These are phyloP conservation scores for Kluyveromyces wickerhamii DNA, from an alignment of 805 yeast genomes.

Conservation along the genomic window DNA sequence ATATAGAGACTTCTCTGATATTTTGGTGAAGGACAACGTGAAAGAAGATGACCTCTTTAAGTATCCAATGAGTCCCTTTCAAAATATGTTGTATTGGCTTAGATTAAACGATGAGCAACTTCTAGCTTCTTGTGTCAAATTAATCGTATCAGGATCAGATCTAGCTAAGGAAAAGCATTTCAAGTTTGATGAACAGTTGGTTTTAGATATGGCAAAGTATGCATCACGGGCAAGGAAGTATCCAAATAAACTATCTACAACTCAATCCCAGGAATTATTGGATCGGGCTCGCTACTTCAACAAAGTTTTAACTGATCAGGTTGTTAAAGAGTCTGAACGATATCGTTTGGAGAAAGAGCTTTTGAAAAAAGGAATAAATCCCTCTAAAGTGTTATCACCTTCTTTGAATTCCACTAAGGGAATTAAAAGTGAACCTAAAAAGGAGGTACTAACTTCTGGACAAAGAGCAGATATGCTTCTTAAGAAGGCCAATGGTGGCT, in stretches of 20 bases:
- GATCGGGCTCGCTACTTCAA: slow-evolving; percentile 53
- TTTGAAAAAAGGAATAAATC: slow-evolving; percentile 11
- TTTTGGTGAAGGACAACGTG: slow-evolving; percentile 28
- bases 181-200: slow-evolving; percentile 42
- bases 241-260: slow-evolving; percentile 60
- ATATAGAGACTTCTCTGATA: slow-evolving; percentile 41
- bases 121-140: slow-evolving; percentile 54
- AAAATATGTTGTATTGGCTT: slow-evolving; percentile 69
- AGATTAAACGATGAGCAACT: slow-evolving; percentile 74
- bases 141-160: slow-evolving; percentile 60
- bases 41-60: slow-evolving; percentile 35
- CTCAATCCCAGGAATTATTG: slow-evolving; percentile 58
- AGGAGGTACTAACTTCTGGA: slow-evolving; percentile 4
- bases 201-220: slow-evolving; percentile 51
- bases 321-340: slow-evolving; percentile 37
- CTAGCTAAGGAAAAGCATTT: slow-evolving; percentile 50
- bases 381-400: slow-evolving; percentile 8
- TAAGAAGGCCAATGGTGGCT: slow-evolving; percentile 23
- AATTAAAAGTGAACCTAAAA: background rate
- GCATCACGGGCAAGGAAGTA: slow-evolving; percentile 59
- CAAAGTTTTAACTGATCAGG: slow-evolving; percentile 43
- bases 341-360: slow-evolving; percentile 28
- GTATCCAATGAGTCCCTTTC: slow-evolving; percentile 54
- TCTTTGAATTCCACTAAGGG: slow-evolving; percentile 4
- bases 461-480: slow-evolving; percentile 25